Percentiles rank a stretch among this genome's conserved stretches.
Evolutionary conservation across 345 rosid genomes (phyloP).

Genomic region (Syzygium aqueum): DNA sequence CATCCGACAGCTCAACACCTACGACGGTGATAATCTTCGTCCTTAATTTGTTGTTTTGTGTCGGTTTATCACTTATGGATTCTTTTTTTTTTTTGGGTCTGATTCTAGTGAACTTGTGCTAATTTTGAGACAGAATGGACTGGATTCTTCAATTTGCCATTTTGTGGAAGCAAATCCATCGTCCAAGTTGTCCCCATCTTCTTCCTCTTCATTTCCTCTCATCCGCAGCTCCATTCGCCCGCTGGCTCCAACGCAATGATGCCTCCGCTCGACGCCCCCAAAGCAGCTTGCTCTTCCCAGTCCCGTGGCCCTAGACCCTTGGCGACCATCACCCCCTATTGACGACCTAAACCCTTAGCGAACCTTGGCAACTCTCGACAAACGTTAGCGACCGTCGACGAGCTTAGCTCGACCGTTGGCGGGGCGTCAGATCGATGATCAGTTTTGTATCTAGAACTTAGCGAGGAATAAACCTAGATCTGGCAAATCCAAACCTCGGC

Average conservation of each 20-base stretch:
- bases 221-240: neutral
- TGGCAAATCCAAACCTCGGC: too few species aligned
- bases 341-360: too few species aligned
- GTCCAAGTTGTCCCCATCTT: neutral
- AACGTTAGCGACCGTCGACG: too few species aligned
- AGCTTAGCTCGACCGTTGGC: too few species aligned
- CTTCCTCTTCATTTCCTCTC: neutral
- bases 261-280: neutral
- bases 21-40: constrained; percentile 20
- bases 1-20: constrained; percentile 62
- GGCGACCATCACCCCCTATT: too few species aligned
- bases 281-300: neutral
- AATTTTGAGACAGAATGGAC: neutral
- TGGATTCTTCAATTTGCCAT: neutral
- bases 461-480: too few species aligned
- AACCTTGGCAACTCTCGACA: too few species aligned
- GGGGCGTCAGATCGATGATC: too few species aligned
- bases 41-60: neutral
- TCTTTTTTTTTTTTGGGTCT: neutral
- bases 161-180: neutral
- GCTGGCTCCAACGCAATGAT: neutral
- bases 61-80: neutral
- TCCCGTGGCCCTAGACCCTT: neutral
- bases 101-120: neutral
- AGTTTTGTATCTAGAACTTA: too few species aligned